Evolutionary conservation across 441 rosid genomes (phyloP), one percentile per base, ranked within the genome.

Genomic region (Mallotus japonicus): DNA sequence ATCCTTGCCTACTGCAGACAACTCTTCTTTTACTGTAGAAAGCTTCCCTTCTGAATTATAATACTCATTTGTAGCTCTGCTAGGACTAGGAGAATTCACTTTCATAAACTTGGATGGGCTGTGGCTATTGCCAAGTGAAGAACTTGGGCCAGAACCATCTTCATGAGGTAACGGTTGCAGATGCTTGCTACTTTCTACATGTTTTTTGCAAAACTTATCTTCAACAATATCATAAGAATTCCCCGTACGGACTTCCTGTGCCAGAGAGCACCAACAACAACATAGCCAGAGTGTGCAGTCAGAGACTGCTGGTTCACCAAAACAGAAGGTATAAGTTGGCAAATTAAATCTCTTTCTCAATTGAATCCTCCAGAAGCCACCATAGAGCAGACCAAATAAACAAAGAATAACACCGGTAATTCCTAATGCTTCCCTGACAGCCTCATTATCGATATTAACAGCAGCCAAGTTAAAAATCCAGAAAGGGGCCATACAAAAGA

Each of bases 341-440:
- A 94, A 77, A 62, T 89, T 90, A 73, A 76, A 92, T 67, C 97
- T 85, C 79, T 85, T 94, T 74, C 98, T 86, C 89, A 90, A 87
- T 72, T 90, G 97, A 17, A 92, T 90, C 79, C 98, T 88, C 98
- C 98, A 94, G 78, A 92, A 94, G 46, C 98, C 98, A 72, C 97
- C 98, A 51, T 92, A 92, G 28, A 92, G 89, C 62, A 94, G 81
- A 76, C 98, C 98, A 37, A 92, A 94, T 53, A 61, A 65, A 77
- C 97, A 94, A 44, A 94, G 93, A 73, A 90, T 75, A 62, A 92
- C 75, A 56, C 98, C 97, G 0, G 88, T 81, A 60, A 92, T 37
- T 32, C 88, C 87, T 0, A 94, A 81, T 10, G 87, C 96, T 64
- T 82, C 86, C 61, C 93, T 86, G 69, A 71, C 92, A 62, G 60